phyloP scores from a whole-genome alignment of 352 stramenopile species.

The Phytophthora fragariae region DNA sequence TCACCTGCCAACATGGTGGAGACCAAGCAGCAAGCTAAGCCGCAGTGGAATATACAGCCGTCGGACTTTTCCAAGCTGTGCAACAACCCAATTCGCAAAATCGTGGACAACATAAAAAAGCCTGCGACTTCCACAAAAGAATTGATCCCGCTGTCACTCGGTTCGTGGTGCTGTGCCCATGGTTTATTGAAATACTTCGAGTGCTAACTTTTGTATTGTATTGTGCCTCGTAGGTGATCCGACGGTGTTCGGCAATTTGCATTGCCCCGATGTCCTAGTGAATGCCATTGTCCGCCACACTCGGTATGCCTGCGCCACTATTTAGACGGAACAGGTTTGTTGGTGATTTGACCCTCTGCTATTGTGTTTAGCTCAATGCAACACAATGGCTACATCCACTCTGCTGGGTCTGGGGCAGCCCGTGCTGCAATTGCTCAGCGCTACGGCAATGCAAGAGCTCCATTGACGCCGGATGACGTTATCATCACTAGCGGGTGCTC shows the following conservation, averaged over 20 bases:
- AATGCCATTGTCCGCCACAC: conserved; percentile 75
- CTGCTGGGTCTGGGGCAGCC: conserved; percentile 85
- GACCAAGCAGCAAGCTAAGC: conserved; percentile 47
- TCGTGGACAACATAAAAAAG: conserved; percentile 96
- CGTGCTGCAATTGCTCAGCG: conserved; percentile 89
- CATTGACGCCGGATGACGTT: conserved; percentile 91
- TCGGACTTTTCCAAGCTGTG: conserved; percentile 74
- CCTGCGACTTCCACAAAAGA: conserved; percentile 86
- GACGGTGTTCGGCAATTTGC: conserved; percentile 93
- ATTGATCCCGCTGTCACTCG: conserved; percentile 93
- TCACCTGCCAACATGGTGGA: conserved; percentile 23
- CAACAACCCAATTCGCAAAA: conserved; percentile 94
- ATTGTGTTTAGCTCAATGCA: conserved; percentile 66
- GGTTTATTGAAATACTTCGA: not conserved
- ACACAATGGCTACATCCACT: conserved; percentile 95
- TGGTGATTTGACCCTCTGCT: not conserved
- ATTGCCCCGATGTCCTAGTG: conserved; percentile 89
- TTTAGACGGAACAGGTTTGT: not conserved
- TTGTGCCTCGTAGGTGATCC: conserved; percentile 74
- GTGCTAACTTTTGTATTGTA: not conserved
- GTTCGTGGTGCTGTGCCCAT: conserved; percentile 21
- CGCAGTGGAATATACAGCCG: conserved; percentile 69
- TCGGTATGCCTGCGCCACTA: conserved; percentile 32
- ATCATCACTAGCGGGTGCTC: conserved; percentile 95
- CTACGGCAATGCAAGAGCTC: conserved; percentile 66